Evolutionary conservation across 75 land plant genomes (phyloP), one percentile per base, ranked within the genome.

Genomic region (Cunninghamia lanceolata): DNA sequence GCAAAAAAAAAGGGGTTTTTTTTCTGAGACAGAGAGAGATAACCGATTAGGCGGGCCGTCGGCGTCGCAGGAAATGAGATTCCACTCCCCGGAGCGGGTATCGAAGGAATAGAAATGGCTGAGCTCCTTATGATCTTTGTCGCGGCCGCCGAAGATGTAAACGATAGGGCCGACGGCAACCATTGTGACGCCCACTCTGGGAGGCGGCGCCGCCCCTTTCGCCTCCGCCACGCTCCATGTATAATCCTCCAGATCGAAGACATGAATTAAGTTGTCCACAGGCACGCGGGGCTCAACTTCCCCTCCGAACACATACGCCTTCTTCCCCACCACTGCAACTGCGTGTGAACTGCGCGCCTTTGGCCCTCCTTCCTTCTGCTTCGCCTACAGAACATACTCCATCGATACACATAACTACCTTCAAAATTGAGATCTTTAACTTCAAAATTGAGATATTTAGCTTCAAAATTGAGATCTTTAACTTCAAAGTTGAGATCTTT

Each of bases 161-260:
- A 97, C 87, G 71, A 81, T 86, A 14, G 66, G 82, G 35, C 91
- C 96, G 17, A 94, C 84, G 19, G 96, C 82, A 11, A 88, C 93
- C 99, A 97, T 96, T 4, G 96, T 93, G 78, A 96, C 96, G n/a
- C 99, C 99, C 36, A 97, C 95, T 4, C 99, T 91, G 3, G 99
- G 98, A 9, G 94, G 93, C 40, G 99, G 99, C 36, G 90, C 71
- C 36, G 95, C 93, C 52, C 99, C 99, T 17, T 85, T 86, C 32
- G 86, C 90, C 4, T 89, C 89, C 39, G 90, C 91, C 38, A 93
- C 79, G 5, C 95, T 92, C 99, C 99, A 96, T 36, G 93, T 82
- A 42, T 79, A 85, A 40, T 75, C 39, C 19, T 93, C 84, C 32
- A 97, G 94, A 87, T 97, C 94, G 77, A 94, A 95, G 79, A 95